A percentile compares a stretch with the other conserved stretches of the same genome.
Evolutionary conservation across 345 rosid species (phyloP).

Genomic region (Psidium guajava): DNA sequence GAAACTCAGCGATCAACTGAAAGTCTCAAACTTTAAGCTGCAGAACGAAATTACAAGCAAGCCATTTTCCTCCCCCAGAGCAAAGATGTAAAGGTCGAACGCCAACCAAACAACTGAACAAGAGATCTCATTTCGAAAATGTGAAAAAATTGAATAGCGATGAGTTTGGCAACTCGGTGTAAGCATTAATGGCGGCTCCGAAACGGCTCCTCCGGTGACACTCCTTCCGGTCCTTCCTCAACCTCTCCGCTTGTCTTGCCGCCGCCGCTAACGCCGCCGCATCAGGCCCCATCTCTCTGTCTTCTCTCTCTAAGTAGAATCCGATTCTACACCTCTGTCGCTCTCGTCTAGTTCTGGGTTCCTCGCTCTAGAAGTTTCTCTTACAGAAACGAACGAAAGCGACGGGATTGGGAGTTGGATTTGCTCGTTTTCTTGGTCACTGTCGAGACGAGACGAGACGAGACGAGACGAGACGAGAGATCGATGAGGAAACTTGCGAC

Average conservation of each 20-base stretch:
- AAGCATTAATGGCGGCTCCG: slow-evolving; percentile 92
- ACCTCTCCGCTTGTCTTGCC: slow-evolving; percentile 53
- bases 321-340: background rate
- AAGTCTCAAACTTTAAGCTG: no score
- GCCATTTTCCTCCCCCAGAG: no score
- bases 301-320: no score
- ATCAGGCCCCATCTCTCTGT: slow-evolving; percentile 19
- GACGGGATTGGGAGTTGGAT: background rate
- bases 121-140: background rate
- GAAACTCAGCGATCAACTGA: background rate
- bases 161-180: slow-evolving; percentile 38
- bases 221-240: slow-evolving; percentile 50
- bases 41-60: no score
- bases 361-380: background rate
- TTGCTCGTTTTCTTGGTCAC: background rate
- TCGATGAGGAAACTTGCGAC: no score
- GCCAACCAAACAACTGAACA: background rate
- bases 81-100: no score
- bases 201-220: slow-evolving; percentile 50
- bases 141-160: background rate
- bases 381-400: background rate
- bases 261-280: background rate
- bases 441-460: no score
- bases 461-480: no score
- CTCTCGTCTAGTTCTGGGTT: background rate